These are phyloP conservation scores for Rhizodiscina lignyota DNA, from an alignment of 495 filamentous ascomycete genomes.

Conservation along the genomic window DNA sequence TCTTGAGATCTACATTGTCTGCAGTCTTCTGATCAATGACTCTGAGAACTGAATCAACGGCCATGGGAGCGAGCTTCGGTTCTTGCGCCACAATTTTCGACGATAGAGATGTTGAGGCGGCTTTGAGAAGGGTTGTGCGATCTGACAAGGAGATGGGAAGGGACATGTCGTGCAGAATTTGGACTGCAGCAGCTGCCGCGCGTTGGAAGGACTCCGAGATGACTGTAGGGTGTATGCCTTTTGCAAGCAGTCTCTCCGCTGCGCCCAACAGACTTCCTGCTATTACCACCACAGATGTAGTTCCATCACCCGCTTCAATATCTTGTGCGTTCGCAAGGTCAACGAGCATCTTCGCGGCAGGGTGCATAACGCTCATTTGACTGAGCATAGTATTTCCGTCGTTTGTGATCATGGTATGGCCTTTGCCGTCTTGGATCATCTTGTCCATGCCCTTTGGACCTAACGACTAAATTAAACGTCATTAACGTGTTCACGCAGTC, in stretches of 20 bases:
- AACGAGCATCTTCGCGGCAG: conserved; percentile 96
- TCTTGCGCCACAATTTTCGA: conserved; percentile 98
- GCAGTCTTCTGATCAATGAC: conserved; percentile 90
- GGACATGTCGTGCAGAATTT: conserved; percentile 88
- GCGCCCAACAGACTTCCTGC: conserved; percentile 86
- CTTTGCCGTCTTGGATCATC: conserved; percentile 96
- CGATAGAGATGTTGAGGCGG: conserved; percentile 90
- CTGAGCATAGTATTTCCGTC: conserved; percentile 98
- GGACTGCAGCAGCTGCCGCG: conserved; percentile 71
- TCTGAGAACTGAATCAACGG: conserved; percentile 87
- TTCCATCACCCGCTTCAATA: conserved; percentile 96
- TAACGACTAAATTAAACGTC: conserved; percentile 34
- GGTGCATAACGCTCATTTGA: conserved; percentile 98
- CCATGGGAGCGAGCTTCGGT: conserved; percentile 87
- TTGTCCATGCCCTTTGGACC: conserved; percentile 86
- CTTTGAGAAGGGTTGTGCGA: conserved; percentile 78
- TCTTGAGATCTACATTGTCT: conserved; percentile 88
- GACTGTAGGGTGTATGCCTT: conserved; percentile 88
- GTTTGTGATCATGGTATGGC: conserved; percentile 96
- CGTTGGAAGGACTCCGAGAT: conserved; percentile 97
- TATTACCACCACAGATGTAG: conserved; percentile 95
- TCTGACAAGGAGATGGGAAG: conserved; percentile 82
- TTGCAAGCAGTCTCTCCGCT: conserved; percentile 72
- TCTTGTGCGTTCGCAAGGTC: conserved; percentile 94
- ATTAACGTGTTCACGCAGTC: conserved; percentile 3